These are phyloP conservation scores for Debaryomyces hansenii DNA, from an alignment of 805 yeast genomes.

Conservation along the genomic window DNA sequence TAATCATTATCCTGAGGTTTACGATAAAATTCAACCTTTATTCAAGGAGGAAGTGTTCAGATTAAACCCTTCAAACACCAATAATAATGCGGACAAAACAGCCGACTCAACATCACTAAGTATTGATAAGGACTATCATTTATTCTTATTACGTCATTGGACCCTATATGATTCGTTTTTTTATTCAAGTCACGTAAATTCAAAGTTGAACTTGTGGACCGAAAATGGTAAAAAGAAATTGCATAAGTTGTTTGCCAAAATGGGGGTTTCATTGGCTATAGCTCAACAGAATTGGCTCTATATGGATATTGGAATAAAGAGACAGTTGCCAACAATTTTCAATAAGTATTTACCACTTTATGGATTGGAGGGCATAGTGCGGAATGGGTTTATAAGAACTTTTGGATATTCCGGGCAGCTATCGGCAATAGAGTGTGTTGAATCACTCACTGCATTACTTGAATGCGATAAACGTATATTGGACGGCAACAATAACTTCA, in stretches of 20 bases:
- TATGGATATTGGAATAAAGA: conserved; percentile 77
- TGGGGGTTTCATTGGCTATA: conserved; percentile 90
- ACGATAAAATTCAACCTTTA: conserved; percentile 69
- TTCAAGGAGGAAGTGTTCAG: conserved; percentile 82
- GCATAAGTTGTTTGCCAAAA: conserved; percentile 90
- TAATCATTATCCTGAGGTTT: conserved; percentile 69
- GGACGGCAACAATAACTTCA: conserved; percentile 18
- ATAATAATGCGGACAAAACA: conserved; percentile 24
- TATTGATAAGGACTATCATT: conserved; percentile 79
- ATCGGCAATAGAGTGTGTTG: conserved; percentile 92
- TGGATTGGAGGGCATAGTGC: conserved; percentile 77
- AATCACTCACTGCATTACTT: conserved; percentile 78
- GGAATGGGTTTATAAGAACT: conserved; percentile 83
- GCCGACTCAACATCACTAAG: conserved; percentile 49
- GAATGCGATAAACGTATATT: conserved; percentile 54
- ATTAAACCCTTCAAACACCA: conserved; percentile 43
- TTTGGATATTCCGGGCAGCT: conserved; percentile 86
- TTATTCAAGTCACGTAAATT: conserved; percentile 88
- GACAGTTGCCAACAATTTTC: conserved; percentile 67
- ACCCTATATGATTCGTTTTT: conserved; percentile 86
- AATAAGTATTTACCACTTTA: conserved; percentile 68
- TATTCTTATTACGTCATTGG: conserved; percentile 90
- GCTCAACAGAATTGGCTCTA: conserved; percentile 93
- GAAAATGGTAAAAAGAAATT: conserved; percentile 85
- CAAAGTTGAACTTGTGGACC: conserved; percentile 84